phyloP scores from a whole-genome alignment of 345 rosid genomes.

The Eucalyptus melliodora region DNA sequence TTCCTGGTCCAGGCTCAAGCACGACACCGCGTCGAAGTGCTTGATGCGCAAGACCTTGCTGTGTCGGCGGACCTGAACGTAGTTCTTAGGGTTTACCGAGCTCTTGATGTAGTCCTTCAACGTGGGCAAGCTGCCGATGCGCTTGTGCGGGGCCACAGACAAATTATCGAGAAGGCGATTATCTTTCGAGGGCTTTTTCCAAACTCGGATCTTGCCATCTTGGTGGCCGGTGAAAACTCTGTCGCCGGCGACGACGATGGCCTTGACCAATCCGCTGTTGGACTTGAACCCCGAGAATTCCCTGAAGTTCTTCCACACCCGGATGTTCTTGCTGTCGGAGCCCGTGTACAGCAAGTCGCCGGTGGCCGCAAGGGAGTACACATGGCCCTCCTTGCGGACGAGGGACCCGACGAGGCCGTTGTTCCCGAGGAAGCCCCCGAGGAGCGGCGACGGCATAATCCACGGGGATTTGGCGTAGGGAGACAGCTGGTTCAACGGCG shows the following conservation, averaged over 20 bases:
- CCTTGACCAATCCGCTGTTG: conserved; percentile 24
- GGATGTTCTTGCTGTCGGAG: conserved; percentile 13
- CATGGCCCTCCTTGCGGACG: conserved; percentile 9
- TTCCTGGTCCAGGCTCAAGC: conserved; percentile 23
- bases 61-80: conserved; percentile 24
- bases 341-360: conserved; percentile 11
- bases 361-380: conserved; percentile 8
- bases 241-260: conserved; percentile 14
- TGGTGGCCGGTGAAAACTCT: conserved; percentile 44
- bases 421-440: background rate
- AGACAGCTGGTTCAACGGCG: conserved; percentile 5
- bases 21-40: conserved; percentile 46
- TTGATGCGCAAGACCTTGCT: conserved; percentile 20
- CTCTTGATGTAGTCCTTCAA: conserved; percentile 18
- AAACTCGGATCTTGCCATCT: conserved; percentile 39
- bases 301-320: conserved; percentile 10
- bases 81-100: conserved; percentile 31
- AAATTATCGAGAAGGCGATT: background rate
- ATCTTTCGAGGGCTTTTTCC: conserved; percentile 15
- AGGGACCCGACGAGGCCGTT: conserved; percentile 1
- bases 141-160: conserved; percentile 3
- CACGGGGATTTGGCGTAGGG: conserved; percentile 7
- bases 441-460: background rate
- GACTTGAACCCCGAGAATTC: conserved; percentile 15
- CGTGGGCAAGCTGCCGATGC: conserved; percentile 29